Evolutionary conservation across 176 grass and related monocot genomes (phyloP), one percentile per base, ranked within the genome.

Genomic region (Bonia amplexicaulis): DNA sequence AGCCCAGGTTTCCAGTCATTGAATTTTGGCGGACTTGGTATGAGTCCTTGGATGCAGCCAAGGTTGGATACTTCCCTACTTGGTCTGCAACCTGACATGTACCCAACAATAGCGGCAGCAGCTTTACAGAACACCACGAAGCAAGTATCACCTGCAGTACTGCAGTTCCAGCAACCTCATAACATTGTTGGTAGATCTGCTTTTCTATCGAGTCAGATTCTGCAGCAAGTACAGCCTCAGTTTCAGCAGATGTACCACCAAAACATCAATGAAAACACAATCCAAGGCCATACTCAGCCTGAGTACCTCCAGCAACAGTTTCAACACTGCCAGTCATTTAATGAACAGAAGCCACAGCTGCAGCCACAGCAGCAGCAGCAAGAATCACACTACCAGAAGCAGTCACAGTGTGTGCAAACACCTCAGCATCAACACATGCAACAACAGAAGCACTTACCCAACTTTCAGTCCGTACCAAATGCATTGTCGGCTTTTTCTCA

Each of bases 151-250:
- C 80, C 93, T 33, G 53, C 86, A 45, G 57, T 94, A 54, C 71
- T 98, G 88, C 96, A 95, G 78, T 98, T 95, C 83, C 96, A 93
- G 77, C 91, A 91, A 80, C 80, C 89, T 73, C 85, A 95, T 16
- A 91, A 89, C 47, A 81, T 72, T 78, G 78, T 45, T 82, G 73
- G 83, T 84, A 87, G 88, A 76, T 71, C 80, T 66, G 11, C 85
- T 79, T 75, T 91, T 79, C 80, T 86, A 37, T 76, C 89, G 6
- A 95, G 81, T 82, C 91, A 95, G 78, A 82, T 98, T 78, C 35
- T 90, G 83, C 90, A 92, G 47, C 86, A 92, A 80, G 69, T 85
- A 61, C 92, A 94, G 54, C 86, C 86, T 82, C 89, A 89, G 41
- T 89, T 87, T 87, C 89, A 87, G 82, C 84, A 93, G 73, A 79